Base-by-base conservation (phyloP, 108 stramenopile genomes). In the Cyclotella kingstonii region DNA sequence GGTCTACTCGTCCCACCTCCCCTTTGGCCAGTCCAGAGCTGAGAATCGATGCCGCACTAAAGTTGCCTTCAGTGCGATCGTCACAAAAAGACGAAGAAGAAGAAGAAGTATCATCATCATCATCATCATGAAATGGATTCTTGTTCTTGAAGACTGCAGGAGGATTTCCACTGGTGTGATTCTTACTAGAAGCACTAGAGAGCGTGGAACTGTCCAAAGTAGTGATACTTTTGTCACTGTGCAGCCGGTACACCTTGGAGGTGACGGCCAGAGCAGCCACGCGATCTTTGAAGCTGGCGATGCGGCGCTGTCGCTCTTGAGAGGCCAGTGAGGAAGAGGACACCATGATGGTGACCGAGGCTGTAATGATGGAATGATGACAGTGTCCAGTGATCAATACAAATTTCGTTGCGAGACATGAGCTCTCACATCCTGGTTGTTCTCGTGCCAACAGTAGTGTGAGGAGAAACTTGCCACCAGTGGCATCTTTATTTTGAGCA, bases 181-280 rank as follows among this genome's bases (percentile, higher is more conserved):
- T 44, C n/a, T 15, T n/a, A n/a, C n/a, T n/a, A n/a, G 12, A 25
- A 45, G 49, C 27, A 46, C 53, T 44, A 36, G 33, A n/a, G 14
- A 36, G 21, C 10, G 52, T 45, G 6, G 51, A 49, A 36, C 58
- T 56, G 19, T 55, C 70, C 21, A 62, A 48, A 8, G 67, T 68
- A 26, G 46, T 50, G 19, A 68, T 31, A 46, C 58, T 56, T n/a
- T 23, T 36, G 27, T 62, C 70, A 50, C 42, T 26, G 1, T 39
- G 7, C 17, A 61, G 29, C 12, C 31, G 25, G 54, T 70, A 70
- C 2, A 33, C 46, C 14, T 56, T 70, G 26, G 70, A 60, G 19
- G 70, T 70, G 47, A 61, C 70, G 23, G 54, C 53, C 2, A 70
- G 54, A 18, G 33, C 29, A 17, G 70, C 12, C 12, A 70, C 29